phyloP scores from a whole-genome alignment of 2,329 filamentous ascomycete genomes.

The Penicillium sp. region DNA sequence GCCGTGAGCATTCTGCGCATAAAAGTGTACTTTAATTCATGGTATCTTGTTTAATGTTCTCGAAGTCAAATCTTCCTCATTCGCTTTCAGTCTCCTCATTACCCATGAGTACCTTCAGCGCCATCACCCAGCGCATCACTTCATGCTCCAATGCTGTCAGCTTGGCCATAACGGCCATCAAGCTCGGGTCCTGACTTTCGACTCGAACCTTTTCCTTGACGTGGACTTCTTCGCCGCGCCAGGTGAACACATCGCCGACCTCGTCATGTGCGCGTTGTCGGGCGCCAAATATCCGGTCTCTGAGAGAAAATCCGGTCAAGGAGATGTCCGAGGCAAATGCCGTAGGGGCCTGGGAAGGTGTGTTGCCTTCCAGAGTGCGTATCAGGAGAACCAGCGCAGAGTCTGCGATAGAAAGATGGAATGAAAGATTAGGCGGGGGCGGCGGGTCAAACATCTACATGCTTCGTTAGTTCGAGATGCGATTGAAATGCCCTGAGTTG shows the following conservation, averaged over 20 bases:
- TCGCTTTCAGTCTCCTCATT: constrained; percentile 53
- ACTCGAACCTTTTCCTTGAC: constrained; percentile 89
- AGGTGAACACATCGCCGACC: constrained; percentile 74
- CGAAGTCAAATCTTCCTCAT: constrained; percentile 7
- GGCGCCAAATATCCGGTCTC: constrained; percentile 56
- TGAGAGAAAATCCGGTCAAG: constrained; percentile 58
- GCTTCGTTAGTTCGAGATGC: not conserved
- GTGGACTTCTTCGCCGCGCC: constrained; percentile 69
- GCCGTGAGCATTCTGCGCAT: not conserved
- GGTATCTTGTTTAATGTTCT: not conserved
- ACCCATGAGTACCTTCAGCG: constrained; percentile 77
- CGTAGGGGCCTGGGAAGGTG: constrained; percentile 58
- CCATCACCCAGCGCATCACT: constrained; percentile 68
- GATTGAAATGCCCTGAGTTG: not conserved
- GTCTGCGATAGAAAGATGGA: constrained; percentile 70
- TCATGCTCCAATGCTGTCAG: constrained; percentile 75
- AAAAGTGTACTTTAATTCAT: not conserved
- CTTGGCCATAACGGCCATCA: constrained; percentile 83
- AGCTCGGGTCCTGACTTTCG: constrained; percentile 83
- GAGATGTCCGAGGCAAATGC: constrained; percentile 71
- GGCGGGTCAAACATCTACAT: constrained; percentile 61
- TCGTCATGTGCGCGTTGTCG: constrained; percentile 73
- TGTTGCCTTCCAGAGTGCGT: constrained; percentile 69
- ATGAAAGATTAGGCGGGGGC: constrained; percentile 68
- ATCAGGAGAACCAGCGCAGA: constrained; percentile 70